Evolutionary conservation across 148 eudicot species (phyloP), one percentile per base, ranked within the genome.

Genomic region (Chenopodium formosanum): DNA sequence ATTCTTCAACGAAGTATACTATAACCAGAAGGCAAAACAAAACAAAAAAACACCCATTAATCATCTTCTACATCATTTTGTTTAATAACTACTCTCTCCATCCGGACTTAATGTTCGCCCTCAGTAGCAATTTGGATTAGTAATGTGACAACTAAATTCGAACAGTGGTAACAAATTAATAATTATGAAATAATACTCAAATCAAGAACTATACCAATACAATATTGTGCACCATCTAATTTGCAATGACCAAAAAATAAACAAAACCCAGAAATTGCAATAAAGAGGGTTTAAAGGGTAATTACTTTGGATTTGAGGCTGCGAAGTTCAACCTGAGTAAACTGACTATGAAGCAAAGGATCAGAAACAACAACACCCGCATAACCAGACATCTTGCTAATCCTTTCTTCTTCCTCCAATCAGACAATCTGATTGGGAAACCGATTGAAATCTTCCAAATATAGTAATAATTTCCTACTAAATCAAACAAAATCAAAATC

Each of bases 1-100:
- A 76, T 89, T 92, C 90, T 90, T 94, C 58, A 86, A 46, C 1
- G 90, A 70, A 44, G 80, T 48, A 82, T 89, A 96, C 99, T 93
- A 82, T 12, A 68, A 87, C 70, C 86, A 80, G 75, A 79, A 27
- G 52, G 23, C 34, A 53, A 27, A 67, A 40, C 14, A 27, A 82
- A 82, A 70, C n/a, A 82, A 81, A 73, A 25, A 0, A 7, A 78
- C 17, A 70, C 70, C 71, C 80, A 63, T 76, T 53, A 40, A 13
- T 37, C 44, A 37, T 37, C 44, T 5, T 37, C 65, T 62, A 74
- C 62, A 80, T 71, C 75, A 52, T 56, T 69, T 14, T 34, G 44
- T 32, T 9, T 31, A 69, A 69, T 1, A 69, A 69, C n/a, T 14
- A 12, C 60, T 13, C 17, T 20, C 60, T 53, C 60, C 19, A 16